Percentiles rank a stretch among this genome's conserved stretches.
Evolutionary conservation across 1,284 basidiomycete species (phyloP).

Genomic region (Golubevia sp.): DNA sequence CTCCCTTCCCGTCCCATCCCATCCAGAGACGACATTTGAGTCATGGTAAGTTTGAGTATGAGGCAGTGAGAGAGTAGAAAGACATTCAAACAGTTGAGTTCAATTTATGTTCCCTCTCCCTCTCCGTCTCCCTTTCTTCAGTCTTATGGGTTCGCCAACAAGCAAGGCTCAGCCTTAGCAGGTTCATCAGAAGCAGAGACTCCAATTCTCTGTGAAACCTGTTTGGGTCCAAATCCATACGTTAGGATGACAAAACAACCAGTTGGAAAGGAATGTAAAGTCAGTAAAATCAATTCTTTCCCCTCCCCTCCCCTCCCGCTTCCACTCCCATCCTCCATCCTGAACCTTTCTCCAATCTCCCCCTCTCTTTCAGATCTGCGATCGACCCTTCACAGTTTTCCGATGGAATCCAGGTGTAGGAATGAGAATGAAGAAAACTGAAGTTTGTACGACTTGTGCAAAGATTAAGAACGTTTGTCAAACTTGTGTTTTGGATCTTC

Average conservation of each 20-base stretch:
- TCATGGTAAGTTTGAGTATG: no score
- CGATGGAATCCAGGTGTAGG: slow-evolving; percentile 95
- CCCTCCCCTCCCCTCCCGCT: no score
- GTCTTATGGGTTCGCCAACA: slow-evolving; percentile 34
- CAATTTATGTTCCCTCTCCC: no score
- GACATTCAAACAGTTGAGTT: no score
- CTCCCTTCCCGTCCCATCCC: no score
- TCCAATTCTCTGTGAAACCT: slow-evolving; percentile 71
- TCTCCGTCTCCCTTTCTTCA: slow-evolving; percentile 1
- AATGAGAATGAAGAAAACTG: slow-evolving; percentile 93
- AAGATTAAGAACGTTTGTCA: slow-evolving; percentile 99
- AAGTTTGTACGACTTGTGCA: slow-evolving; percentile 96
- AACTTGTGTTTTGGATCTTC: slow-evolving; percentile 89
- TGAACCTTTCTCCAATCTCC: no score
- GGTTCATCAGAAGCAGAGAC: slow-evolving; percentile 90
- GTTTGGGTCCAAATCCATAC: slow-evolving; percentile 70
- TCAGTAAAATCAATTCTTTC: slow-evolving; percentile 4
- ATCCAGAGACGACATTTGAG: no score
- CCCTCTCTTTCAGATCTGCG: slow-evolving; percentile 74
- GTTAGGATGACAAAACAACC: slow-evolving; percentile 83
- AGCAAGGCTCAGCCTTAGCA: slow-evolving; percentile 63
- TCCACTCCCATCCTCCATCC: no score
- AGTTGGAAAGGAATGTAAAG: slow-evolving; percentile 84
- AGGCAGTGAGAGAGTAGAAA: no score
- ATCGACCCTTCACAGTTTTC: slow-evolving; percentile 87